phyloP scores from a whole-genome alignment of 257 asterid genomes.

The Sherardia arvensis region DNA sequence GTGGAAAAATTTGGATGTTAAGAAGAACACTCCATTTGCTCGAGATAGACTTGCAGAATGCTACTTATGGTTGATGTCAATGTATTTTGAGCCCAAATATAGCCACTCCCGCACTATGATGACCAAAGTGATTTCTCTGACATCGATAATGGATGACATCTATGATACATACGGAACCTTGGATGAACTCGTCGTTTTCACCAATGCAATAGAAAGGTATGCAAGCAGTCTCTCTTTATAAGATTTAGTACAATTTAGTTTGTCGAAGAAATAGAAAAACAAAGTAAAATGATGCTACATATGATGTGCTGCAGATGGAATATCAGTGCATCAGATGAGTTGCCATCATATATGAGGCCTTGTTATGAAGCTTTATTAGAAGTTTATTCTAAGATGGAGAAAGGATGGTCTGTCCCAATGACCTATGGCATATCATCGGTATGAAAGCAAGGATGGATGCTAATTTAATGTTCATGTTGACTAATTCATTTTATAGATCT shows the following conservation, averaged over 20 bases:
- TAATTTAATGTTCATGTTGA: too few species aligned
- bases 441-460: too few species aligned
- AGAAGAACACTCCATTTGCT: constrained; percentile 12
- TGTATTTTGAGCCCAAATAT: constrained; percentile 27
- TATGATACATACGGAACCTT: constrained; percentile 20
- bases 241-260: too few species aligned
- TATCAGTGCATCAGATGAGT: neutral
- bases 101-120: constrained; percentile 9
- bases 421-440: constrained; percentile 12
- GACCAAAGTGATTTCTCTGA: constrained; percentile 7
- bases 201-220: constrained; percentile 18
- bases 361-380: constrained; percentile 5
- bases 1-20: constrained; percentile 25
- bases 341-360: constrained; percentile 15
- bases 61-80: constrained; percentile 23
- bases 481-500: too few species aligned
- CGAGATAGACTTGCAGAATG: constrained; percentile 34
- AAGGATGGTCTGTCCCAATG: constrained; percentile 2
- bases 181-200: constrained; percentile 12
- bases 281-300: too few species aligned
- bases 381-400: constrained; percentile 10
- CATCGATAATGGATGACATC: constrained; percentile 14
- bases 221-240: too few species aligned
- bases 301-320: constrained; percentile 17
- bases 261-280: too few species aligned